phyloP scores from a whole-genome alignment of 345 rosid genomes.

The Eucalyptus polyanthemos region DNA sequence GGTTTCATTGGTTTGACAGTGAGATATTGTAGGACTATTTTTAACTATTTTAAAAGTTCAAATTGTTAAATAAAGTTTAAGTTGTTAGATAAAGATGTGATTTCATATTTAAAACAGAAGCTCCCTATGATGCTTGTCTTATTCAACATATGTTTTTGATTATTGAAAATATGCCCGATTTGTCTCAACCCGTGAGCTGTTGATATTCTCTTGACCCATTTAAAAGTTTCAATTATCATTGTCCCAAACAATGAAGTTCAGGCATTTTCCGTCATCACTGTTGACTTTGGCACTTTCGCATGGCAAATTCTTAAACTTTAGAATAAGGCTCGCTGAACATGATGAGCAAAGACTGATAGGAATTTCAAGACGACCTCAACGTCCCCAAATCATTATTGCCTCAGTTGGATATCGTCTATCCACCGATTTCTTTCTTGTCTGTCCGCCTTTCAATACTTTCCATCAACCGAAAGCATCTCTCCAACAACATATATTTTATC shows the following conservation, averaged over 20 bases:
- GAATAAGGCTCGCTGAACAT: not conserved
- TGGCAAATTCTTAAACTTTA: not conserved
- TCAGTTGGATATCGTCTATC: not conserved
- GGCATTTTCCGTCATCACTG: not conserved
- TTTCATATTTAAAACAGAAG: not conserved
- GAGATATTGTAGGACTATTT: not conserved
- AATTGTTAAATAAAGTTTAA: not conserved
- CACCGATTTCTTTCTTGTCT: not conserved
- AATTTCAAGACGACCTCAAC: not conserved
- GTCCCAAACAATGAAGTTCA: not conserved
- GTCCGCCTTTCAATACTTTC: not conserved
- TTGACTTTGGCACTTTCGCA: not conserved
- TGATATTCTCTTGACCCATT: not conserved
- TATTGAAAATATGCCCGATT: too few relatives aligned
- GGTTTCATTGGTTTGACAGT: not conserved
- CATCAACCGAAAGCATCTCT: not conserved
- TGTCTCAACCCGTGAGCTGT: not conserved
- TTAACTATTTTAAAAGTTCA: not conserved
- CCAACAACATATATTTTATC: not conserved
- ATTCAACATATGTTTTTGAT: too few relatives aligned
- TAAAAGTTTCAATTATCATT: too few relatives aligned
- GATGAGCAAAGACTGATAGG: not conserved
- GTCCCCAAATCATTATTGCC: not conserved
- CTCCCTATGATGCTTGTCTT: too few relatives aligned
- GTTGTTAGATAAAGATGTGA: accelerated